phyloP scores from a whole-genome alignment of 108 stramenopile genomes.

The Hondaea fermentalgiana region DNA sequence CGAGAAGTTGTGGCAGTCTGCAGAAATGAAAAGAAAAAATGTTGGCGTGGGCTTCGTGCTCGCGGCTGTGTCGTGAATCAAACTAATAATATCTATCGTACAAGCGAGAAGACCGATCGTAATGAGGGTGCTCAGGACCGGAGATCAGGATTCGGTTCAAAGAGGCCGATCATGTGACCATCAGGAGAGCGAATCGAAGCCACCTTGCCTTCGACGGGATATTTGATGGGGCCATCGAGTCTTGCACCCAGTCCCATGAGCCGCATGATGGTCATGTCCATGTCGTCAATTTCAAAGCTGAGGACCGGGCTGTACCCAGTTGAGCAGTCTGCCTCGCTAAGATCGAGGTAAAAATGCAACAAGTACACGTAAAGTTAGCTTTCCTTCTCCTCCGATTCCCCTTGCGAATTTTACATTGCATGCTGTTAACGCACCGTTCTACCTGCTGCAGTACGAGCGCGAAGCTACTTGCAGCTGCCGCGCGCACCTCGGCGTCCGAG shows the following conservation, averaged over 20 bases:
- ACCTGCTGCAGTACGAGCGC: not conserved
- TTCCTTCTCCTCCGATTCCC: too few relatives aligned
- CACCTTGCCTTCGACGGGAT: constrained; percentile 36
- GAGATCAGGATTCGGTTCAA: constrained; percentile 24
- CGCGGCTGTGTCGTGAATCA: too few relatives aligned
- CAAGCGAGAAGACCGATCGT: too few relatives aligned
- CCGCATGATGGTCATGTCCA: constrained; percentile 32
- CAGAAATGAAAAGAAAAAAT: too few relatives aligned
- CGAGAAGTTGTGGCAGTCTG: too few relatives aligned
- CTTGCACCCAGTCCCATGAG: constrained; percentile 30
- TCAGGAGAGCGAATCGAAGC: constrained; percentile 37
- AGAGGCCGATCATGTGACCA: constrained; percentile 43
- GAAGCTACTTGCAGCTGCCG: not conserved
- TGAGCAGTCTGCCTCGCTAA: constrained; percentile 10
- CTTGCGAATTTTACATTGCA: too few relatives aligned
- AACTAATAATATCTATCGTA: too few relatives aligned
- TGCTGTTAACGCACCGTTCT: not conserved
- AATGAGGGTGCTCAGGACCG: not conserved
- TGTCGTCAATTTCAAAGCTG: constrained; percentile 39
- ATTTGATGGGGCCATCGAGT: constrained; percentile 42
- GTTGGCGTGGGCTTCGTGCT: too few relatives aligned
- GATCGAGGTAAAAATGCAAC: too few relatives aligned
- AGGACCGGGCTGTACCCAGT: constrained; percentile 34
- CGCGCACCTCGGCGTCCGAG: not conserved
- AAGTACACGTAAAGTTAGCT: too few relatives aligned